Base-by-base conservation (phyloP, 2,329 filamentous ascomycete genomes). In the Teratosphaeria gauchensis region DNA sequence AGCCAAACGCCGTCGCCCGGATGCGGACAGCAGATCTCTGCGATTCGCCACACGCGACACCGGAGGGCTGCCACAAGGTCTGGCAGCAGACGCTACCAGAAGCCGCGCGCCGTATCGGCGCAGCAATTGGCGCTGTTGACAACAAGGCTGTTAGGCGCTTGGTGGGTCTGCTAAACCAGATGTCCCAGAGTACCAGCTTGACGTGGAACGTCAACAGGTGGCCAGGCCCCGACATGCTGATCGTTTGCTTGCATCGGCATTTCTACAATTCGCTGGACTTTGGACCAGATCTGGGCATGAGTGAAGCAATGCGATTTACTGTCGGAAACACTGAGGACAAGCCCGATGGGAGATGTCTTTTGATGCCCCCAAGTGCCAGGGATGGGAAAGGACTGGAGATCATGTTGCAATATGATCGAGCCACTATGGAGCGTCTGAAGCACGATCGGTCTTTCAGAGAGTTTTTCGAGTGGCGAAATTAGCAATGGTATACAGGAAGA, bases 151-250 rank as follows among this genome's bases (percentile, higher is more conserved):
- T 61, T n/a, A 53, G 59, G 6, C 59, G 59, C 9, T 53, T 61
- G 16, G 59, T 59, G 16, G 56, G 57, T 51, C 32, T 61, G 5
- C 38, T 61, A 31, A 51, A 59, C 12, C 59, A 59, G 16, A 58
- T 61, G 53, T 46, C 57, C 30, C 54, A 59, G n/a, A 53, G 56
- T 14, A 61, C 51, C 3, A 56, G 55, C 9, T 48, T 59, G 35
- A 61, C 57, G 3, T 61, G 59, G 57, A 57, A 59, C 31, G 59
- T 61, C 57, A 48, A 59, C 46, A 48, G 59, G 24, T 61, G 57
- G 58, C 58, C 59, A 3, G 59, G 57, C 6, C 59, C 59, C 14
- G 57, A 61, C 32, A 59, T 61, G 59, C 51, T 61, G 3, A 51
- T 61, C 9, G 57, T 61, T 16, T 54, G 54, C 51, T 21, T 57